Percentiles rank a stretch among this genome's conserved stretches.
Conservation (phyloP, 106 monocot genomes). For the Dendrobium nobile region DNA sequence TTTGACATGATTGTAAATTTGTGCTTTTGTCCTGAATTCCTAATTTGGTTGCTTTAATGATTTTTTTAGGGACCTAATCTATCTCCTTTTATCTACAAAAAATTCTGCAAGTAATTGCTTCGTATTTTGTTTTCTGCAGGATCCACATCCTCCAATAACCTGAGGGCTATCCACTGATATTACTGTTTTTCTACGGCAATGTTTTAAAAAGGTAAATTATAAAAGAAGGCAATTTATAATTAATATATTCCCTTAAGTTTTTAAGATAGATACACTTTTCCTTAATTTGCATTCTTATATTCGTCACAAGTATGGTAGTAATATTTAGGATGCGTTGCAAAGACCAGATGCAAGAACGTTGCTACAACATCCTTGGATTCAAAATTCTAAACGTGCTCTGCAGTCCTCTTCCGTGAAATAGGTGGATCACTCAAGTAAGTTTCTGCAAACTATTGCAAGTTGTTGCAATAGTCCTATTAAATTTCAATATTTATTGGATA, state of each 20-base stretch:
- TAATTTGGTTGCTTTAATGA: background rate
- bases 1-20: no score
- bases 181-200: slow-evolving; percentile 10
- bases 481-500: background rate
- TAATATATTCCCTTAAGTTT: background rate
- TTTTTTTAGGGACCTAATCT: background rate
- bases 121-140: background rate
- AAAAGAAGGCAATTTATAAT: background rate
- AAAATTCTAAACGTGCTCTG: slow-evolving; percentile 18
- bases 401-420: slow-evolving; percentile 19
- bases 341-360: slow-evolving; percentile 18
- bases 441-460: background rate
- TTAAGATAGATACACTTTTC: background rate
- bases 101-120: background rate
- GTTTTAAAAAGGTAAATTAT: slow-evolving; percentile 1
- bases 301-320: background rate
- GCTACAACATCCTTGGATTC: slow-evolving; percentile 22
- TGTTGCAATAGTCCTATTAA: background rate
- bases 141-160: slow-evolving; percentile 13
- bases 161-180: slow-evolving; percentile 12
- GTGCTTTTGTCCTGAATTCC: background rate
- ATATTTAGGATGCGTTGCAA: slow-evolving; percentile 15
- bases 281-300: background rate
- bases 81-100: background rate
- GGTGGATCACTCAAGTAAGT: slow-evolving; percentile 7